Evolutionary conservation across 202 grass and related monocot species (phyloP).

Genomic region (Elaeis oleifera): DNA sequence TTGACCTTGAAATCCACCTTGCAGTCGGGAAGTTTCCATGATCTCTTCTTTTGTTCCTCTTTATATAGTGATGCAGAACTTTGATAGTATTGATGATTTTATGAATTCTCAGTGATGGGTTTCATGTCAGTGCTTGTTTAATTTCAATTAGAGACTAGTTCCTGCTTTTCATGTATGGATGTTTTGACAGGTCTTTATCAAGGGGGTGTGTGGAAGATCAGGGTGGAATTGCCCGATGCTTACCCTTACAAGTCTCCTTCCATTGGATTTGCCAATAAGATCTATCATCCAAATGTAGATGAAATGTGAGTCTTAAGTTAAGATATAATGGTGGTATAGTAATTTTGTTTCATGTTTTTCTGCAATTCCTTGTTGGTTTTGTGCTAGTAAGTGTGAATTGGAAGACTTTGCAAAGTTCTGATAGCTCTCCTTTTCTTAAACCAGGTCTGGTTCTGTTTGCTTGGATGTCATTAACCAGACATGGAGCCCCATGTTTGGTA

Average conservation of each 20-base stretch:
- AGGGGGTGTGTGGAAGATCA: slow-evolving; percentile 92
- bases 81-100: slow-evolving; percentile 1
- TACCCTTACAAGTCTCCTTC: slow-evolving; percentile 98
- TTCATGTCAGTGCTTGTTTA: neutral
- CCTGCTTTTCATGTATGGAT: slow-evolving; percentile 16
- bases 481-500: slow-evolving; percentile 99
- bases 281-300: slow-evolving; percentile 97
- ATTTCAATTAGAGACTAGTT: slow-evolving; percentile 4
- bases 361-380: neutral
- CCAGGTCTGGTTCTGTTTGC: slow-evolving; percentile 91
- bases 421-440: no score
- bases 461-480: slow-evolving; percentile 99
- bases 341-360: neutral
- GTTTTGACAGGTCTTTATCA: slow-evolving; percentile 78
- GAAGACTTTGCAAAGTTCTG: slow-evolving; percentile 11
- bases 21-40: no score
- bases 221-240: slow-evolving; percentile 83
- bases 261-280: slow-evolving; percentile 85
- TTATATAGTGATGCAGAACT: no score
- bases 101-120: neutral
- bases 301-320: slow-evolving; percentile 59
- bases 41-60: no score
- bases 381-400: neutral
- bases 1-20: no score
- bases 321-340: neutral